phyloP scores from a whole-genome alignment of 371 early-diverging fungal species.

The Choanephora cucurbitarum region DNA sequence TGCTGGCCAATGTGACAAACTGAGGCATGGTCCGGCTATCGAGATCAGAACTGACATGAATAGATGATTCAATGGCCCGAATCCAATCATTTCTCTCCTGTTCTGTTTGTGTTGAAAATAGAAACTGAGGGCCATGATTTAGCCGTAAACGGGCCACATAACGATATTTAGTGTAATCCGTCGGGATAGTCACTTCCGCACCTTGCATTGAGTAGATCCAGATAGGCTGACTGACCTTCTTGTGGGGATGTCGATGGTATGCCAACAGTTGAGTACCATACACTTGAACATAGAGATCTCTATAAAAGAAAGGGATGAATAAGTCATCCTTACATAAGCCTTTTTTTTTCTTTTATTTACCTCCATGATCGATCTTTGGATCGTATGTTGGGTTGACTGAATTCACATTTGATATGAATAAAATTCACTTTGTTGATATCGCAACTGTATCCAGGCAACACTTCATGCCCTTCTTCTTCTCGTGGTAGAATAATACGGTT shows the following conservation, averaged over 20 bases:
- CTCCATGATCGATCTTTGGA: slow-evolving; percentile 33
- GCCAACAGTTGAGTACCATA: slow-evolving; percentile 22
- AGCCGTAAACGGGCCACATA: slow-evolving; percentile 41
- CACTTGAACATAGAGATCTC: slow-evolving; percentile 17
- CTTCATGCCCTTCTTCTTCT: slow-evolving; percentile 35
- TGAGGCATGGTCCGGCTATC: slow-evolving; percentile 47
- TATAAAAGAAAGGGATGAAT: slow-evolving; percentile 3
- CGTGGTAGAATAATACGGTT: slow-evolving; percentile 17
- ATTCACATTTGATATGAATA: slow-evolving; percentile 30
- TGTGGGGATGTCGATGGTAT: slow-evolving; percentile 19
- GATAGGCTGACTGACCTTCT: slow-evolving; percentile 20
- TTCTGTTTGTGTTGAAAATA: slow-evolving; percentile 28
- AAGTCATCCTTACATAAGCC: no score
- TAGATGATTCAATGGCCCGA: slow-evolving; percentile 38
- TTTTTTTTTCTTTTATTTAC: no score
- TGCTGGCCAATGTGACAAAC: slow-evolving; percentile 32
- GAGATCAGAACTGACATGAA: slow-evolving; percentile 41
- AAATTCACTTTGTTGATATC: slow-evolving; percentile 18
- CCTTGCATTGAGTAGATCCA: slow-evolving; percentile 44
- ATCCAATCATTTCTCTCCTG: slow-evolving; percentile 38
- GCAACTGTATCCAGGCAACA: slow-evolving; percentile 31
- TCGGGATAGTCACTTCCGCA: slow-evolving; percentile 36
- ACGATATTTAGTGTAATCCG: slow-evolving; percentile 42
- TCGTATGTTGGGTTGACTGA: slow-evolving; percentile 11
- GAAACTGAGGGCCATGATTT: slow-evolving; percentile 40